A percentile compares a stretch with the other conserved stretches of the same genome.
phyloP scores from a whole-genome alignment of 768 basidiomycete species.

The Termitomyces bulborhizus region DNA sequence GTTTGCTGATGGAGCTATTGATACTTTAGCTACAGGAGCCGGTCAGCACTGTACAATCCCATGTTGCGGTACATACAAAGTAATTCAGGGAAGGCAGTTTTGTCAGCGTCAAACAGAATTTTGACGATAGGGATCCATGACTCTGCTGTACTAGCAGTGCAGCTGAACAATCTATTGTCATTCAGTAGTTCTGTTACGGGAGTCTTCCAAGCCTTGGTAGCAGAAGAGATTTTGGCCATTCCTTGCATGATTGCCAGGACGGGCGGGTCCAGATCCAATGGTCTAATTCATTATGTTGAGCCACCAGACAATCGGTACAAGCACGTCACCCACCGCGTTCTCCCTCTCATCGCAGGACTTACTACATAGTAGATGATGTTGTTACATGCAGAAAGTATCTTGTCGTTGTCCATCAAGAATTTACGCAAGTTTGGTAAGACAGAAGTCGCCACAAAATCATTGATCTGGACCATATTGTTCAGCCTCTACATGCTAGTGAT shows the following conservation, averaged over 20 bases:
- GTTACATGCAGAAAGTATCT: slow-evolving; percentile 68
- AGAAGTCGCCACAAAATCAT: slow-evolving; percentile 57
- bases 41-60: neutral
- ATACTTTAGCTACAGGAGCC: slow-evolving; percentile 54
- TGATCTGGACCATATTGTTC: slow-evolving; percentile 44
- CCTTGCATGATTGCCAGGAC: slow-evolving; percentile 68
- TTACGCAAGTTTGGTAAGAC: slow-evolving; percentile 72
- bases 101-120: slow-evolving; percentile 80
- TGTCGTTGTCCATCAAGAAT: slow-evolving; percentile 82
- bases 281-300: slow-evolving; percentile 32
- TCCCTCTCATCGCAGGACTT: slow-evolving; percentile 73
- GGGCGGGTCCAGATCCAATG: slow-evolving; percentile 69
- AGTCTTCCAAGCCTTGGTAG: slow-evolving; percentile 80
- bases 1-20: slow-evolving; percentile 84
- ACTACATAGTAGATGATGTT: slow-evolving; percentile 85
- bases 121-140: slow-evolving; percentile 79
- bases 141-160: slow-evolving; percentile 43
- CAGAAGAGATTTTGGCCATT: slow-evolving; percentile 70
- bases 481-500: neutral
- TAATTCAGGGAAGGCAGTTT: slow-evolving; percentile 78
- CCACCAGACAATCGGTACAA: neutral
- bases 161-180: slow-evolving; percentile 86
- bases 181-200: slow-evolving; percentile 77
- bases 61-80: slow-evolving; percentile 50
- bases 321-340: slow-evolving; percentile 47